phyloP scores from a whole-genome alignment of 139 green algal species.

The Chlamydomonas applanata region DNA sequence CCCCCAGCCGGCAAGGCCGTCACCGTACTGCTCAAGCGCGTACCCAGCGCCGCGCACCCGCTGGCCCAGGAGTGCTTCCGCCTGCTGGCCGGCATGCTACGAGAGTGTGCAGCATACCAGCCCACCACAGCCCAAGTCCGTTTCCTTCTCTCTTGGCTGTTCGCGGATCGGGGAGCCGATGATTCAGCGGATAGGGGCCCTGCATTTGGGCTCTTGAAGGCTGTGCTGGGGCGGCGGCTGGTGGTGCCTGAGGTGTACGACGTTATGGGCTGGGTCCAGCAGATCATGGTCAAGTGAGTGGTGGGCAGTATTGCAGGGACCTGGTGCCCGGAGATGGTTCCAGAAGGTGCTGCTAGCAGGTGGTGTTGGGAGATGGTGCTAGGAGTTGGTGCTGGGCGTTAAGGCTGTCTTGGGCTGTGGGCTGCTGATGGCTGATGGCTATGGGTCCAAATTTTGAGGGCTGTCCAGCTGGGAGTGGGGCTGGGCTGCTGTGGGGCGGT shows the following conservation, averaged over 20 bases:
- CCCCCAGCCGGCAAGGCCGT: conserved; percentile 34
- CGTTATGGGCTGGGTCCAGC: conserved; percentile 78
- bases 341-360: no score
- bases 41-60: conserved; percentile 50
- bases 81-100: conserved; percentile 74
- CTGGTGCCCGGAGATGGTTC: no score
- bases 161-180: conserved; percentile 67
- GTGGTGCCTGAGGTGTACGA: conserved; percentile 92
- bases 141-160: conserved; percentile 75
- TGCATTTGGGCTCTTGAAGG: conserved; percentile 74
- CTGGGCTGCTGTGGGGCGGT: no score
- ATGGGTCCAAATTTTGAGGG: no score
- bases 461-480: no score
- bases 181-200: conserved; percentile 9
- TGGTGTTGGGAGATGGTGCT: no score
- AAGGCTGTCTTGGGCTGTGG: no score
- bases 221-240: conserved; percentile 71
- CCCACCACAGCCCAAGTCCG: conserved; percentile 64
- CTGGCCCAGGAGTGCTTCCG: conserved; percentile 50
- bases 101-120: conserved; percentile 56
- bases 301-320: not conserved
- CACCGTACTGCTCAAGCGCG: conserved; percentile 55
- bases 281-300: conserved; percentile 52
- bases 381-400: no score
- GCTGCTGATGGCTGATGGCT: no score